phyloP scores from a whole-genome alignment of 163 green algal genomes.

The Scenedesmus sp. region DNA sequence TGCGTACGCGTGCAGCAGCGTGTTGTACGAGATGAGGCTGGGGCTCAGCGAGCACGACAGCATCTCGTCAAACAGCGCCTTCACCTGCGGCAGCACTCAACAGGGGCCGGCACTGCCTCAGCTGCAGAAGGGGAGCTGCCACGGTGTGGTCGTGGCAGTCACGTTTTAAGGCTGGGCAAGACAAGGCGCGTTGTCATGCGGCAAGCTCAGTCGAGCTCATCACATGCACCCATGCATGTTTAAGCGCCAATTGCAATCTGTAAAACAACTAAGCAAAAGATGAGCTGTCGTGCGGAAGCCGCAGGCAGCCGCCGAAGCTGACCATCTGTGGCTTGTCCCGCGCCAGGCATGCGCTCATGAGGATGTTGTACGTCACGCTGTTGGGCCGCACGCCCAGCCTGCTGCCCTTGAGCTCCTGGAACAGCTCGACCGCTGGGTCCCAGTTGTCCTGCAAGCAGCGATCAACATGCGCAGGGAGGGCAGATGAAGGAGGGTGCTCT shows the following conservation, averaged over 20 bases:
- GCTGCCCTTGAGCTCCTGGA: conserved; percentile 66
- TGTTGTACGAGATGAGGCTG: conserved; percentile 73
- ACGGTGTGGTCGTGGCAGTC: too few relatives aligned
- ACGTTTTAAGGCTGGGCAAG: too few relatives aligned
- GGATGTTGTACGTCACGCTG: conserved; percentile 81
- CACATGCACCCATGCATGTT: too few relatives aligned
- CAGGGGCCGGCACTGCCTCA: too few relatives aligned
- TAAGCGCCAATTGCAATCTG: too few relatives aligned
- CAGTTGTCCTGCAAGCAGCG: conserved; percentile 73
- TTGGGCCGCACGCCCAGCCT: conserved; percentile 68
- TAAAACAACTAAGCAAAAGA: not conserved
- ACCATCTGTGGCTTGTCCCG: conserved; percentile 19
- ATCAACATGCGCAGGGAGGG: too few relatives aligned
- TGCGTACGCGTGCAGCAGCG: conserved; percentile 71
- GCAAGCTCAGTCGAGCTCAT: too few relatives aligned
- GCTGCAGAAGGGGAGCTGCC: too few relatives aligned
- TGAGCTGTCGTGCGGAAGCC: not conserved
- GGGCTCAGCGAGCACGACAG: conserved; percentile 47
- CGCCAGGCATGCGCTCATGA: conserved; percentile 77
- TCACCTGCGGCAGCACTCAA: conserved; percentile 59
- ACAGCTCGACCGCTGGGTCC: conserved; percentile 68
- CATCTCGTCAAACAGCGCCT: conserved; percentile 77
- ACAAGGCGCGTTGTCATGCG: too few relatives aligned
- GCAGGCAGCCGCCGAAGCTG: not conserved
- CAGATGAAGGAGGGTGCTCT: too few relatives aligned